A percentile compares a stretch with the other conserved stretches of the same genome.
Evolutionary conservation across 176 grass and related monocot genomes (phyloP).

Genomic region (Oryza meyeriana): DNA sequence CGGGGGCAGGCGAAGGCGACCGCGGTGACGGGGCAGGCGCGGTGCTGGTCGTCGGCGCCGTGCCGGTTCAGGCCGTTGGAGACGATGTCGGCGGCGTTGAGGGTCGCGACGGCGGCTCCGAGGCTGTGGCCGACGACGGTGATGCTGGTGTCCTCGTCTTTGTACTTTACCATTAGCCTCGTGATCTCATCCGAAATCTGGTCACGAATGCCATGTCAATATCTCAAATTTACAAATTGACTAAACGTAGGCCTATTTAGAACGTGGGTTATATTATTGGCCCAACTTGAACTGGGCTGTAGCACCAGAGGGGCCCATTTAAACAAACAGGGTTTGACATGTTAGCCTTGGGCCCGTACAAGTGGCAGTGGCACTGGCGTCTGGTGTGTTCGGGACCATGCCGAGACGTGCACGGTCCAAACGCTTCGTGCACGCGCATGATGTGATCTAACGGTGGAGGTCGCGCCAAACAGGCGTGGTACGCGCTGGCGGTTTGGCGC

Average conservation of each 20-base stretch:
- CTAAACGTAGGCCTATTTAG: too few relatives aligned
- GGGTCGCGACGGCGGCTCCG: constrained; percentile 51
- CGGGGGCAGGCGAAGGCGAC: constrained; percentile 48
- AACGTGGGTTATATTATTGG: too few relatives aligned
- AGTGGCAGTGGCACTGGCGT: too few relatives aligned
- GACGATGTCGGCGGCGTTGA: constrained; percentile 50
- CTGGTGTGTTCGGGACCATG: background rate
- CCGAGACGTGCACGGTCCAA: background rate
- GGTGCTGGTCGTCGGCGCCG: background rate
- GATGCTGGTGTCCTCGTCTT: constrained; percentile 53
- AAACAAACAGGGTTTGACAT: too few relatives aligned
- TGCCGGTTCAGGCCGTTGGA: constrained; percentile 31
- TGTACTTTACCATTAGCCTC: constrained; percentile 37
- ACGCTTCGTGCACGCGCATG: background rate
- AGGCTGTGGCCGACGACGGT: constrained; percentile 58
- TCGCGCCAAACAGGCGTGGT: background rate
- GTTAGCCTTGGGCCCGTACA: background rate
- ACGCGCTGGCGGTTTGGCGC: background rate
- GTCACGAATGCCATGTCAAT: background rate
- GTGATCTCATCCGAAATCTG: constrained; percentile 47
- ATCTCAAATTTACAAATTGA: background rate
- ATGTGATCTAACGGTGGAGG: background rate
- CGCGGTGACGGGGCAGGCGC: constrained; percentile 22
- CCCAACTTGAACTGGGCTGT: too few relatives aligned
- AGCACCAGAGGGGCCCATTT: too few relatives aligned